Percentiles rank a stretch among this genome's conserved stretches.
These are phyloP conservation scores for Aspergillus ustus DNA, from an alignment of 2,329 filamentous ascomycete species.

Conservation along the genomic window DNA sequence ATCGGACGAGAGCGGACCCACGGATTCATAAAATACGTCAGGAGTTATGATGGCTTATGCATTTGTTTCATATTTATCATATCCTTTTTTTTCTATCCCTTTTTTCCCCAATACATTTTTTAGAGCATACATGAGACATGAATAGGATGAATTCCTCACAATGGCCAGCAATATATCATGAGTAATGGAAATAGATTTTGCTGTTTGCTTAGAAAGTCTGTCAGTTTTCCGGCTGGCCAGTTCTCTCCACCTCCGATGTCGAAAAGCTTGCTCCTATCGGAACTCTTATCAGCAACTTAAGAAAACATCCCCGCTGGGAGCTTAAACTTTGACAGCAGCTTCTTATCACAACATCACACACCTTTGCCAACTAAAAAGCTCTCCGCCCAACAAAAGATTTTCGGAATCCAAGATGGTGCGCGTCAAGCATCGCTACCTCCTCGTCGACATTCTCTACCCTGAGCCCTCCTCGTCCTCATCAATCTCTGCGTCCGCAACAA, in stretches of 20 bases:
- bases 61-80: conserved; percentile 33
- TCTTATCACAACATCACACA: not conserved
- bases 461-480: conserved; percentile 49
- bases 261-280: not conserved
- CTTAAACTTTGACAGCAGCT: not conserved
- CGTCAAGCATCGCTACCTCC: conserved; percentile 91
- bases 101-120: conserved; percentile 30
- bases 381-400: not conserved
- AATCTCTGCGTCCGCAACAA: conserved; percentile 22
- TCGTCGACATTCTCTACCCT: conserved; percentile 93
- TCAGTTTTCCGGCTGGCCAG: too few relatives aligned
- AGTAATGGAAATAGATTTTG: not conserved
- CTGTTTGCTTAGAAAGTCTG: too few relatives aligned
- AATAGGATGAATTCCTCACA: conserved; percentile 30
- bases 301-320: not conserved
- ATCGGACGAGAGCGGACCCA: conserved; percentile 26
- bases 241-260: not conserved
- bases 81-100: conserved; percentile 29
- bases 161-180: not conserved
- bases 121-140: conserved; percentile 39
- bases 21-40: conserved; percentile 39
- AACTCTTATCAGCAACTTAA: conserved; percentile 7
- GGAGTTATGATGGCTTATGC: conserved; percentile 42
- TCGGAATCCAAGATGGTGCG: conserved; percentile 71
- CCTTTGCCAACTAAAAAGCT: not conserved